These are phyloP conservation scores for Neocallimastix lanati DNA, from an alignment of 192 early-diverging fungal genomes.

Conservation along the genomic window DNA sequence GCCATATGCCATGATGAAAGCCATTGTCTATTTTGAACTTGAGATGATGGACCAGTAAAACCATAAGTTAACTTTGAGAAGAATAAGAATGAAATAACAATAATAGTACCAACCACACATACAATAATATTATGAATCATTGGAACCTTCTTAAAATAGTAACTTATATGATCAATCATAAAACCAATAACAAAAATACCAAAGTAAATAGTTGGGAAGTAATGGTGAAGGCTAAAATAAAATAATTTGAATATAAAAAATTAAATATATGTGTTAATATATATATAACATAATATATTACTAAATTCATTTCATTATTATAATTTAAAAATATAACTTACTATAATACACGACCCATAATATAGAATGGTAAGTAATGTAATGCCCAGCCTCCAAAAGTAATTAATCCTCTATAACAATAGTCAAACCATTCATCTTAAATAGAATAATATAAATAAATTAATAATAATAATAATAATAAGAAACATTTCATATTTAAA, in stretches of 20 bases:
- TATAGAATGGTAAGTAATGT: slow-evolving; percentile 76
- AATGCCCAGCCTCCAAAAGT: slow-evolving; percentile 56
- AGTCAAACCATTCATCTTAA: neutral
- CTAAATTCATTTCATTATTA: no score
- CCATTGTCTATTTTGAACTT: neutral
- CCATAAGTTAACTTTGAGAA: neutral
- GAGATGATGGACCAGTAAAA: neutral
- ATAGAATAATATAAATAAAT: neutral
- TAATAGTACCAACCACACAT: neutral
- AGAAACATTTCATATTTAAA: no score
- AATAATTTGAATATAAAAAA: neutral
- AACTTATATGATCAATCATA: slow-evolving; percentile 53
- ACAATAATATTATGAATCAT: neutral
- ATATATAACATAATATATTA: no score
- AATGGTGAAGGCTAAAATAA: slow-evolving; percentile 76
- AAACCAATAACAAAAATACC: slow-evolving; percentile 52
- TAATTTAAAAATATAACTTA: slow-evolving; percentile 16
- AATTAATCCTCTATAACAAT: slow-evolving; percentile 9
- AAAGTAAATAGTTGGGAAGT: slow-evolving; percentile 84
- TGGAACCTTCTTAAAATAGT: slow-evolving; percentile 16
- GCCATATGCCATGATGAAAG: neutral
- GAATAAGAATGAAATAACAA: neutral
- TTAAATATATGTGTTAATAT: no score
- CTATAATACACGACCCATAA: slow-evolving; percentile 48
- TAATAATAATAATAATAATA: no score